Evolutionary conservation across 176 grass and related monocot species (phyloP), one percentile per base, ranked within the genome.

Genomic region (Aegilops tauschii): DNA sequence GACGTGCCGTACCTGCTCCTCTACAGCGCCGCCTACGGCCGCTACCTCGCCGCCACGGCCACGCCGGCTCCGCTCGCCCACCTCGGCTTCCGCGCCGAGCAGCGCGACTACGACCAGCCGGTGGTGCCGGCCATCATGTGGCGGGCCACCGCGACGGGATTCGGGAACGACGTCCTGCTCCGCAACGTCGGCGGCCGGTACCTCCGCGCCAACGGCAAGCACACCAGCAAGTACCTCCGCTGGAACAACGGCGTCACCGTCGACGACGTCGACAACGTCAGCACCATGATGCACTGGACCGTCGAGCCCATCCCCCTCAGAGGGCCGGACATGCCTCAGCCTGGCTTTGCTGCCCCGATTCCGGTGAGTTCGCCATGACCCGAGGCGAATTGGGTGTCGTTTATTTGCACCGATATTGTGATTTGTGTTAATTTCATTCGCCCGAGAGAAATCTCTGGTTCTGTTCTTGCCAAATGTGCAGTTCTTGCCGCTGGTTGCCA

Each of bases 1-100:
- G 16, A 3, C 25, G 13, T 8, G 12, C 42, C 25, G 23, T 75
- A 3, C 56, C 8, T 88, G 12, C 80, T 82, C 49, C 86, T 88
- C 73, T 73, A 20, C 17, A 27, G 63, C 63, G 86, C 73, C 44
- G 73, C 69, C 78, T 83, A 88, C 72, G 86, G 86, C 18, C 72
- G 79, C 56, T 88, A 83, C 86, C 86, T 88, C 61, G 71, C 31
- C 4, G 16, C 34, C 61, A 29, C 23, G 37, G n/a, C 8, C 71
- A 21, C 4, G 8, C 5, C 5, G 25, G 62, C 80, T 17, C 72
- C 72, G 34, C 13, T 14, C 36, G 27, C 7, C 29, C 0, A 7
- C 58, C 0, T 0, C 27, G 85, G 85, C 66, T 59, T 12, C 67
- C 52, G 37, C 58, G 76, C n/a, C 69, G 5, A 1, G 20, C 80